A percentile compares a stretch with the other conserved stretches of the same genome.
Evolutionary conservation across 2,329 filamentous ascomycete genomes (phyloP).

Genomic region (Microdochium nivale): DNA sequence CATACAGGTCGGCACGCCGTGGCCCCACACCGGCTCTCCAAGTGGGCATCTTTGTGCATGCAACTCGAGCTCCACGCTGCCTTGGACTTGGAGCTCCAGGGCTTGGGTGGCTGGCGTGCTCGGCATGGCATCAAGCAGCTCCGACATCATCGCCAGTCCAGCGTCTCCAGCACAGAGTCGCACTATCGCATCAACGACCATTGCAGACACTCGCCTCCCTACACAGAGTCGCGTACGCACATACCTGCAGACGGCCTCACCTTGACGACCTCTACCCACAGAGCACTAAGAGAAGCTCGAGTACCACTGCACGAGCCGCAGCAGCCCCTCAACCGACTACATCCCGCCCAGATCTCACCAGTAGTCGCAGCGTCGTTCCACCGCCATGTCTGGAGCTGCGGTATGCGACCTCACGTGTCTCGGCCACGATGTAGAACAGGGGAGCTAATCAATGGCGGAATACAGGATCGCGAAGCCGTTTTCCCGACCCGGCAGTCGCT

Average conservation of each 20-base stretch:
- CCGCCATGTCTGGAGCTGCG: constrained; percentile 43
- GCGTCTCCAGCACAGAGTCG: not conserved
- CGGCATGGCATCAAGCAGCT: too few relatives aligned
- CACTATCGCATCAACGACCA: too few relatives aligned
- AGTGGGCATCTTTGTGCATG: not conserved
- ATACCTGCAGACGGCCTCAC: too few relatives aligned
- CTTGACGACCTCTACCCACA: too few relatives aligned
- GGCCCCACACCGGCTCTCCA: not conserved
- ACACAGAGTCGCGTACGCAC: not conserved
- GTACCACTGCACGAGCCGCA: not conserved
- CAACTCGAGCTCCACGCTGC: not conserved
- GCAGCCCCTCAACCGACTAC: not conserved
- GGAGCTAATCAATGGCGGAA: not conserved
- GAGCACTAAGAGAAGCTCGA: not conserved
- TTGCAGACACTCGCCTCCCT: not conserved
- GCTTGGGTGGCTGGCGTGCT: too few relatives aligned
- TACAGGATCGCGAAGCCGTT: constrained; percentile 84
- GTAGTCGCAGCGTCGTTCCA: constrained; percentile 5
- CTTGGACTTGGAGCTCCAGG: not conserved
- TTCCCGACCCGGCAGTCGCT: constrained; percentile 97
- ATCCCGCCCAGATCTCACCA: not conserved
- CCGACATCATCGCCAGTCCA: not conserved
- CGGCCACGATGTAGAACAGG: not conserved
- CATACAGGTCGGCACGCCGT: too few relatives aligned
- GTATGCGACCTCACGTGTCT: constrained; percentile 24